phyloP scores from a whole-genome alignment of 2,329 filamentous ascomycete genomes.

The Coniochaeta sp. region DNA sequence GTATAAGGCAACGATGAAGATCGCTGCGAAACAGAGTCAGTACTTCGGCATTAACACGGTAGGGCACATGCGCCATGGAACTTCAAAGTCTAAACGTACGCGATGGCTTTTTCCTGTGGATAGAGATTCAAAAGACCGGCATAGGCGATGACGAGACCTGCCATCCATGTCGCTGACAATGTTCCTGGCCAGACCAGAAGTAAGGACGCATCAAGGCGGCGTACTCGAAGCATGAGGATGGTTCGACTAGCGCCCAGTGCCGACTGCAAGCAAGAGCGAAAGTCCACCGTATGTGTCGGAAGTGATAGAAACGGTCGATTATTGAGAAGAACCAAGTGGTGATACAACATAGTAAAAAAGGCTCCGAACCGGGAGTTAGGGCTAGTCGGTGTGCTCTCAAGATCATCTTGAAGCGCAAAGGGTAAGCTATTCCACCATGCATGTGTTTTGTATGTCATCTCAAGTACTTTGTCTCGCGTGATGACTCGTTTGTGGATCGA shows the following conservation, averaged over 20 bases:
- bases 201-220: constrained; percentile 10
- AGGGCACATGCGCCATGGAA: too few relatives aligned
- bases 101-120: constrained; percentile 10
- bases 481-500: constrained; percentile 17
- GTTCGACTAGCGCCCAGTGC: constrained; percentile 19
- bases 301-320: constrained; percentile 26
- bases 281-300: constrained; percentile 16
- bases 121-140: constrained; percentile 22
- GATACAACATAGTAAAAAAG: constrained; percentile 22
- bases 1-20: background rate
- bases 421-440: constrained; percentile 19
- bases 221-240: constrained; percentile 16
- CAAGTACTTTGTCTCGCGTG: constrained; percentile 10
- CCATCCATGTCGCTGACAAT: constrained; percentile 27
- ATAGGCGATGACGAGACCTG: constrained; percentile 26
- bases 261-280: constrained; percentile 21
- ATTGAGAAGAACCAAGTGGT: constrained; percentile 23
- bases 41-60: background rate
- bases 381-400: background rate
- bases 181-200: constrained; percentile 24
- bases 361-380: constrained; percentile 3
- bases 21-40: background rate
- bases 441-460: constrained; percentile 13
- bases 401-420: constrained; percentile 9
- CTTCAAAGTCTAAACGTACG: too few relatives aligned